Conservation (phyloP, 768 basidiomycete species). For the Udeniomyces megalosporus region DNA sequence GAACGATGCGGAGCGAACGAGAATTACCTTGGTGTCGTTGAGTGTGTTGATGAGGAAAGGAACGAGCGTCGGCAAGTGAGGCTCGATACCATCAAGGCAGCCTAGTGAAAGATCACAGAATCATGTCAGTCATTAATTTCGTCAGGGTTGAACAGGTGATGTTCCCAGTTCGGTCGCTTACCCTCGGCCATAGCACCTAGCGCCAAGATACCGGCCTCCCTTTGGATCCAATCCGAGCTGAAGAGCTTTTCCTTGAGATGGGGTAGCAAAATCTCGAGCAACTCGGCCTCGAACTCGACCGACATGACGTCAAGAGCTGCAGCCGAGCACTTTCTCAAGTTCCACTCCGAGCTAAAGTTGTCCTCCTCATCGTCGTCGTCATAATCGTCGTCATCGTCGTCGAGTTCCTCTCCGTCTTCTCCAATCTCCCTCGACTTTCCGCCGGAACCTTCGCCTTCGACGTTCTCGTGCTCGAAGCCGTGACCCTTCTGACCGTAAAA, state of each 20-base stretch:
- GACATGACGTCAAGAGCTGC: slow-evolving; percentile 94
- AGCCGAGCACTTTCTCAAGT: slow-evolving; percentile 91
- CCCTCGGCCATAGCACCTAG: slow-evolving; percentile 95
- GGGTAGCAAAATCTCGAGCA: slow-evolving; percentile 72
- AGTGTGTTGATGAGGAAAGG: slow-evolving; percentile 83
- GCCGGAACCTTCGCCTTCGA: neutral
- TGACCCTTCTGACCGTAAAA: slow-evolving; percentile 67
- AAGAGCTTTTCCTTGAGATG: slow-evolving; percentile 87
- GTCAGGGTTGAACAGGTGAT: too few relatives aligned
- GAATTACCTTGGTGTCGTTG: slow-evolving; percentile 68
- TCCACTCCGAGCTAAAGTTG: slow-evolving; percentile 96
- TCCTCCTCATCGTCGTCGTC: slow-evolving; percentile 85
- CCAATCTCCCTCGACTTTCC: slow-evolving; percentile 24
- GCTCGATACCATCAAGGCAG: slow-evolving; percentile 88
- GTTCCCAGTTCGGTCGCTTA: too few relatives aligned
- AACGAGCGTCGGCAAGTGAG: slow-evolving; percentile 80
- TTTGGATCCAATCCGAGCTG: slow-evolving; percentile 78
- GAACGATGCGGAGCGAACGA: neutral
- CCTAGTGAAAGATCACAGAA: slow-evolving; percentile 49
- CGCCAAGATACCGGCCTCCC: slow-evolving; percentile 89
- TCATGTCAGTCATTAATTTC: too few relatives aligned
- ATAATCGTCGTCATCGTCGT: slow-evolving; percentile 74
- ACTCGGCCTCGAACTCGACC: slow-evolving; percentile 75
- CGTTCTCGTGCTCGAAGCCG: slow-evolving; percentile 53
- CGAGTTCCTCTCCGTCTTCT: slow-evolving; percentile 65